Evolutionary conservation across 139 green algal genomes (phyloP).

Genomic region (Tetradesmus lagerheimii): DNA sequence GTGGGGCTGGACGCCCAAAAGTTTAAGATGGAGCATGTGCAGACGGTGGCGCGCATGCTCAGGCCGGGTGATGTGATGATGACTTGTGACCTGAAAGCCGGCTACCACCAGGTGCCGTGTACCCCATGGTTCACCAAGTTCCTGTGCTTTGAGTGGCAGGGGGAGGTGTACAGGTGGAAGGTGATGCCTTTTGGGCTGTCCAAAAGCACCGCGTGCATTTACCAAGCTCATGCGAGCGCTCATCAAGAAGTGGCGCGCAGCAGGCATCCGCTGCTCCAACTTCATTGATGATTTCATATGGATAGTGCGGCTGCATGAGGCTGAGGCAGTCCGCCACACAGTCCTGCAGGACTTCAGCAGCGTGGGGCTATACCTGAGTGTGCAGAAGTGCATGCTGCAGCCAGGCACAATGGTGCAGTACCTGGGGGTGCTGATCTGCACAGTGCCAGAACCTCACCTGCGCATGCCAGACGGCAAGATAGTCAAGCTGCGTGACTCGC

Average conservation of each 20-base stretch:
- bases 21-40: conserved; percentile 31
- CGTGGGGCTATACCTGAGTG: background rate
- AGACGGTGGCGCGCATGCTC: background rate
- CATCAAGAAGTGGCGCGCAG: background rate
- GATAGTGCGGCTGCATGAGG: background rate
- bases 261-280: conserved; percentile 21
- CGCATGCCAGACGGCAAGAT: conserved; percentile 2
- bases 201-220: background rate
- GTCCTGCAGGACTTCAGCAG: background rate
- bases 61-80: conserved; percentile 8
- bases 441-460: background rate
- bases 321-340: background rate
- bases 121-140: conserved; percentile 17
- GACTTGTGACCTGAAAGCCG: conserved; percentile 4
- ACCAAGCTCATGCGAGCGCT: background rate
- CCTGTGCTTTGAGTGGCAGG: conserved; percentile 29
- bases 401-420: conserved; percentile 13
- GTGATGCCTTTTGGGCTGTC: conserved; percentile 39
- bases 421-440: background rate
- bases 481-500: background rate
- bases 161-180: background rate
- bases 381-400: conserved; percentile 21
- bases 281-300: conserved; percentile 42
- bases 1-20: background rate
- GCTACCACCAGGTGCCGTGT: conserved; percentile 13